A percentile compares a stretch with the other conserved stretches of the same genome.
These are phyloP conservation scores for Aphanomyces invadans DNA, from an alignment of 352 stramenopile species.

Conservation along the genomic window DNA sequence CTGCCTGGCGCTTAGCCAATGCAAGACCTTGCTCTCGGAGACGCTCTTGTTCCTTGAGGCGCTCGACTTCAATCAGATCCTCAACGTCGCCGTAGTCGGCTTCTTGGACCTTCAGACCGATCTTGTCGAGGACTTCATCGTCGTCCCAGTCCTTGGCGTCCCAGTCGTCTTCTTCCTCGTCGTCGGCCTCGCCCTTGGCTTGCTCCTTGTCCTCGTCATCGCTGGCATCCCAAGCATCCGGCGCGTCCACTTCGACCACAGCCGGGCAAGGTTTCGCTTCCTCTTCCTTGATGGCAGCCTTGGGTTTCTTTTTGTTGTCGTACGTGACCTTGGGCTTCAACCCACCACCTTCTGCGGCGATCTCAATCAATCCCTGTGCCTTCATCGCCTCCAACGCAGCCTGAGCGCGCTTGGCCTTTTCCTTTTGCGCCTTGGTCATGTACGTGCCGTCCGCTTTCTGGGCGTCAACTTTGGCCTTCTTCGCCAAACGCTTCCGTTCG, in stretches of 20 bases:
- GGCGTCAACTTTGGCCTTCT: slow-evolving; percentile 82
- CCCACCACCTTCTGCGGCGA: slow-evolving; percentile 34
- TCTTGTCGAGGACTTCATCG: slow-evolving; percentile 61
- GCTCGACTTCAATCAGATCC: slow-evolving; percentile 91
- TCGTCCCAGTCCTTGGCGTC: slow-evolving; percentile 80
- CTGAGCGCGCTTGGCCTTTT: slow-evolving; percentile 85
- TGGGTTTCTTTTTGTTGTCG: slow-evolving; percentile 83
- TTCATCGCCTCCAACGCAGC: slow-evolving; percentile 89
- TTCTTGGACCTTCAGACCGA: slow-evolving; percentile 68
- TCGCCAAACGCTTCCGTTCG: slow-evolving; percentile 31
- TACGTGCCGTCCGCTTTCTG: slow-evolving; percentile 97
- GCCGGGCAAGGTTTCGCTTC: slow-evolving; percentile 30
- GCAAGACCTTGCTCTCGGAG: slow-evolving; percentile 88
- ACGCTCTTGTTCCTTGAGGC: slow-evolving; percentile 90
- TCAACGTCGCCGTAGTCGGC: slow-evolving; percentile 80
- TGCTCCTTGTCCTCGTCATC: slow-evolving; percentile 40
- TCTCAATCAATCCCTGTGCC: slow-evolving; percentile 80
- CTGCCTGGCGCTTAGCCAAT: slow-evolving; percentile 91
- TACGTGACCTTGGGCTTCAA: slow-evolving; percentile 91
- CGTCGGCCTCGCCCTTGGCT: slow-evolving; percentile 30
- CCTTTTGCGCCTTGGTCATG: slow-evolving; percentile 98
- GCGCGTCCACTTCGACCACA: slow-evolving; percentile 48
- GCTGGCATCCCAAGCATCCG: slow-evolving; percentile 55
- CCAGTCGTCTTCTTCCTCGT: slow-evolving; percentile 60
- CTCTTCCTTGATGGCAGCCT: slow-evolving; percentile 39